Percentiles rank a stretch among this genome's conserved stretches.
These are phyloP conservation scores for Cladosporium sp. DNA, from an alignment of 2,329 filamentous ascomycete genomes.

Conservation along the genomic window DNA sequence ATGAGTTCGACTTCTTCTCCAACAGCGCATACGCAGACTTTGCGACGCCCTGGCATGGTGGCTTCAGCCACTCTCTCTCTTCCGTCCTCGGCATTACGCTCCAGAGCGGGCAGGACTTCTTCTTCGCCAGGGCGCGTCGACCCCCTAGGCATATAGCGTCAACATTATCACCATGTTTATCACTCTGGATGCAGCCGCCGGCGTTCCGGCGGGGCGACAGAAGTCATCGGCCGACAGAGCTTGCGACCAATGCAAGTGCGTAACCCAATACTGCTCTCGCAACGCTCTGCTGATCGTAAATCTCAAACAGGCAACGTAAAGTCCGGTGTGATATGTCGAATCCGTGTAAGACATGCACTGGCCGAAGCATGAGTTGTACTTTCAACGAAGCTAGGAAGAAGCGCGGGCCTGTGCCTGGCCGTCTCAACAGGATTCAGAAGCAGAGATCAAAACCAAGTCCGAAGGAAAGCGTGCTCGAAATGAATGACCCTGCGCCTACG, in stretches of 20 bases:
- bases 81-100: not conserved
- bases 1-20: not conserved
- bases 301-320: constrained; percentile 28
- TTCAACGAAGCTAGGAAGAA: constrained; percentile 46
- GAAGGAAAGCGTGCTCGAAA: constrained; percentile 9
- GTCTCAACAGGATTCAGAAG: constrained; percentile 41
- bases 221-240: constrained; percentile 34
- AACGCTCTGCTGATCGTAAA: not conserved
- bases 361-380: constrained; percentile 43
- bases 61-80: not conserved
- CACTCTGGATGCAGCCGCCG: constrained; percentile 27
- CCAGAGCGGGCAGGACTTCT: not conserved
- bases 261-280: constrained; percentile 22
- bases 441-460: constrained; percentile 29
- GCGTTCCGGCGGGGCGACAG: constrained; percentile 20
- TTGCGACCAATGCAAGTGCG: constrained; percentile 45
- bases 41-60: not conserved
- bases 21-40: not conserved
- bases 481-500: constrained; percentile 17
- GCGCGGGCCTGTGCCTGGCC: constrained; percentile 40
- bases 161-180: constrained; percentile 26
- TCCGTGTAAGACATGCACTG: constrained; percentile 42
- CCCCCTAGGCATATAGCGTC: not conserved
- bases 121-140: not conserved
- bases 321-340: constrained; percentile 43